Evolutionary conservation across 75 land plant genomes (phyloP).

Genomic region (Selaginella moellendorffii): DNA sequence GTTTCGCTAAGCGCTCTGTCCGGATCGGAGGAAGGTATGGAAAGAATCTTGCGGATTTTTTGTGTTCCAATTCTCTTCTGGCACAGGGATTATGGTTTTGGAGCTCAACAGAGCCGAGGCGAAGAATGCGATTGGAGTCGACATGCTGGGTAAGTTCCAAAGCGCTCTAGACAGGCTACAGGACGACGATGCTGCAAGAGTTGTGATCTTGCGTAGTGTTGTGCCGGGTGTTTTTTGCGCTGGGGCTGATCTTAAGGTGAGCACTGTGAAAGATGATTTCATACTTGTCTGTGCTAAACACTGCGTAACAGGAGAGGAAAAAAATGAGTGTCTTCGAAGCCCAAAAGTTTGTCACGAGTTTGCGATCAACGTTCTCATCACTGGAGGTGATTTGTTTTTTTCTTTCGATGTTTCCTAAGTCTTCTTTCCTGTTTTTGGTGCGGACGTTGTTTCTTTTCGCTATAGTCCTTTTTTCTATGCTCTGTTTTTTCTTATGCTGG

Average conservation of each 20-base stretch:
- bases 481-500: conserved; percentile 1
- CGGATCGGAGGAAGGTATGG: conserved; percentile 17
- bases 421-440: conserved; percentile 8
- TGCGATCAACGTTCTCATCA: conserved; percentile 56
- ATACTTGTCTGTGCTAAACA: conserved; percentile 4
- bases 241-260: conserved; percentile 97
- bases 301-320: conserved; percentile 50
- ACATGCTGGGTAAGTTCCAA: conserved; percentile 51
- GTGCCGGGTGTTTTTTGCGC: conserved; percentile 90
- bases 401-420: not conserved
- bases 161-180: conserved; percentile 35
- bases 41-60: not conserved
- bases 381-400: conserved; percentile 19
- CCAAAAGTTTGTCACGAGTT: conserved; percentile 44
- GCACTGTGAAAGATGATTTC: not conserved
- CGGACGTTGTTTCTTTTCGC: conserved; percentile 21
- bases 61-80: not conserved
- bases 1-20: conserved; percentile 11
- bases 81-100: conserved; percentile 62
- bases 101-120: conserved; percentile 59
- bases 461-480: not conserved
- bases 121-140: conserved; percentile 71
- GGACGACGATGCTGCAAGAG: conserved; percentile 43
- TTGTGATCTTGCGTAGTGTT: conserved; percentile 48
- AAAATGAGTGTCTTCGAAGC: conserved; percentile 60